Evolutionary conservation across 2,329 filamentous ascomycete genomes (phyloP), one percentile per base, ranked within the genome.

Genomic region (Colletotrichum spinosum): DNA sequence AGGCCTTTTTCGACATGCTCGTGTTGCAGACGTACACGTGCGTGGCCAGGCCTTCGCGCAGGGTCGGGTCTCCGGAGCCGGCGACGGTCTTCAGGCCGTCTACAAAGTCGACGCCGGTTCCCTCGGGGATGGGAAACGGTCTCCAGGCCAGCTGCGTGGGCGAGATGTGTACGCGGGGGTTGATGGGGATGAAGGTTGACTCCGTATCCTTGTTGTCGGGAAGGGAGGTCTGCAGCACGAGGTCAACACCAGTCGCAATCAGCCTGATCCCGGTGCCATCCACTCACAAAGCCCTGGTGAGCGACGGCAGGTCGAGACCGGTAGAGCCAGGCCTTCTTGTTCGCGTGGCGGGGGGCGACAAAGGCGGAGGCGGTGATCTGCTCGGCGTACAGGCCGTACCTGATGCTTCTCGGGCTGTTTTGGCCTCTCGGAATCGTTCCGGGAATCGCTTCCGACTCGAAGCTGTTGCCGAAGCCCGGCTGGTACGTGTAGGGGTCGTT

Each of bases 391-490:
- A 80, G 68, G 0, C 75, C 76, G 9, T 76, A 76, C 3, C 74
- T 71, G 12, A 78, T 76, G 55, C 79, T 78, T 52, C 80, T 73
- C 1, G 81, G 81, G 10, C 68, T 77, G 56, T 83, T 83, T 60
- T 83, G 81, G 1, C 80, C 81, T n/a, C 74, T 72, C 0, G 81
- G 81, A 3, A 83, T 79, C 1, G 79, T 81, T 0, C 80, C 81
- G 6, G 80, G 80, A 9, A 83, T 75, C 1, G 80, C 80, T 59
- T 83, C 81, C 5, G 81, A 82, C 67, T 79, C 77, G 54, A 80
- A 80, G 37, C 71, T 72, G 68, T 88, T 88, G 46, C 81, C 81
- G 71, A 88, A 87, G 4, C 86, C 85, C 6, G 81, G 72, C 77
- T 86, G 84, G 67, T 88, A 88, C 75, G 85, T 62, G 42, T 88